Percentiles rank a stretch among this genome's conserved stretches.
Conservation (phyloP, 345 rosid species). For the Arabis hirsuta region DNA sequence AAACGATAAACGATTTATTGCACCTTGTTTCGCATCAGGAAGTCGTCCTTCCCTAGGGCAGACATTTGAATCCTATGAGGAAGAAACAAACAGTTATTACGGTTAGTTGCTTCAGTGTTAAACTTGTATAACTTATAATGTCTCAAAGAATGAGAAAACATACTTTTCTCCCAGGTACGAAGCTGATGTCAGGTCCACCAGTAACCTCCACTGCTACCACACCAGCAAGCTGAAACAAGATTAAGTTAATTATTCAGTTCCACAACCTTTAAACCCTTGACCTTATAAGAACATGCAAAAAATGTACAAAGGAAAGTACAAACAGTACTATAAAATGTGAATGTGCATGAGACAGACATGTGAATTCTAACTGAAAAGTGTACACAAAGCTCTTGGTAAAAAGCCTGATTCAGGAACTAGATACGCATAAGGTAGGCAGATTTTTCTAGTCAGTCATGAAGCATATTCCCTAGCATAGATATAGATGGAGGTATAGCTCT, state of each 20-base stretch:
- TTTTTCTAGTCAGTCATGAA: background rate
- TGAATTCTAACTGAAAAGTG: background rate
- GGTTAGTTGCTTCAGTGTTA: conserved; percentile 13
- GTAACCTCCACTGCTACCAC: conserved; percentile 97
- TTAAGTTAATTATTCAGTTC: background rate
- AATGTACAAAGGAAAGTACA: background rate
- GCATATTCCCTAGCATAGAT: too few species aligned
- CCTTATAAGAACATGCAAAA: conserved; percentile 8
- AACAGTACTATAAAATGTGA: background rate
- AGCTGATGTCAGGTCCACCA: conserved; percentile 85
- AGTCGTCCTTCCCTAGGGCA: conserved; percentile 85
- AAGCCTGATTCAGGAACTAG: background rate
- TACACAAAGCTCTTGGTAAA: background rate
- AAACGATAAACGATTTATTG: background rate
- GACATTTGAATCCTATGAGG: conserved; percentile 68
- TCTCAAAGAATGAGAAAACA: conserved; percentile 1
- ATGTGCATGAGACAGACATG: background rate
- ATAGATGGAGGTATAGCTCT: too few species aligned
- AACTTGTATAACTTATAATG: conserved; percentile 28
- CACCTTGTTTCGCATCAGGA: conserved; percentile 89
- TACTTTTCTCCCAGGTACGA: conserved; percentile 93
- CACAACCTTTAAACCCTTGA: background rate
- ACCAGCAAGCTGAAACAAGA: conserved; percentile 75
- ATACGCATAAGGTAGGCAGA: too few species aligned
- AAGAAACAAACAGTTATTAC: conserved; percentile 20